A percentile compares a stretch with the other conserved stretches of the same genome.
phyloP scores from a whole-genome alignment of 1,139 yeast genomes.

The Blastobotrys malaysiensis region DNA sequence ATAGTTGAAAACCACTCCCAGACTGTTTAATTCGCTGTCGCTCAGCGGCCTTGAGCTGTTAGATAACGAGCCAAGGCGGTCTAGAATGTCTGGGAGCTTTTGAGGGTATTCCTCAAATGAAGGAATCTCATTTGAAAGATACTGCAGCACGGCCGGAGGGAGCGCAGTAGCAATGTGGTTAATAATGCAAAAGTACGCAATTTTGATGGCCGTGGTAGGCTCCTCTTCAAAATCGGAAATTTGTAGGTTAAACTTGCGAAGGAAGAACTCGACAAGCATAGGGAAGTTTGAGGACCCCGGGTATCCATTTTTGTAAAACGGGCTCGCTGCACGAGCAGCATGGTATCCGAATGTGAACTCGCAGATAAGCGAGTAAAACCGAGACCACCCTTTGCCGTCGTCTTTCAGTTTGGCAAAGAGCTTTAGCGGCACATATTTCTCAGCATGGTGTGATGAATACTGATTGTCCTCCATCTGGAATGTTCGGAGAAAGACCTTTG shows the following conservation, averaged over 20 bases:
- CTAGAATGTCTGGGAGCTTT: not conserved
- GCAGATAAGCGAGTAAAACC: not conserved
- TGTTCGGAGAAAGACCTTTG: not conserved
- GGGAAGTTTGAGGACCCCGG: not conserved
- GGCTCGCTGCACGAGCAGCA: not conserved
- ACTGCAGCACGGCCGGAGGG: not conserved
- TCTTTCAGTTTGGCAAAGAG: not conserved
- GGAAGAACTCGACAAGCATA: not conserved
- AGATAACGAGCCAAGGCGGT: not conserved
- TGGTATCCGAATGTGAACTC: not conserved
- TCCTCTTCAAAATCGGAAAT: not conserved
- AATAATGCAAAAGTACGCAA: not conserved
- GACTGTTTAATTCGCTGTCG: not conserved
- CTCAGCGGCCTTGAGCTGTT: not conserved
- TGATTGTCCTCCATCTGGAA: not conserved
- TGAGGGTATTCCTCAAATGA: not conserved
- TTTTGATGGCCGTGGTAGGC: not conserved
- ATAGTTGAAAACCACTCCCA: not conserved
- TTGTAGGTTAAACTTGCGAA: not conserved
- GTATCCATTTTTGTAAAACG: not conserved
- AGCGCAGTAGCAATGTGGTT: not conserved
- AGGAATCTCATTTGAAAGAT: not conserved
- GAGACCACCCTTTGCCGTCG: not conserved
- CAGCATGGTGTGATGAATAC: too few species aligned
- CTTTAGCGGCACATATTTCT: not conserved